These are phyloP conservation scores for Peronospora destructor DNA, from an alignment of 352 stramenopile species.

Conservation along the genomic window DNA sequence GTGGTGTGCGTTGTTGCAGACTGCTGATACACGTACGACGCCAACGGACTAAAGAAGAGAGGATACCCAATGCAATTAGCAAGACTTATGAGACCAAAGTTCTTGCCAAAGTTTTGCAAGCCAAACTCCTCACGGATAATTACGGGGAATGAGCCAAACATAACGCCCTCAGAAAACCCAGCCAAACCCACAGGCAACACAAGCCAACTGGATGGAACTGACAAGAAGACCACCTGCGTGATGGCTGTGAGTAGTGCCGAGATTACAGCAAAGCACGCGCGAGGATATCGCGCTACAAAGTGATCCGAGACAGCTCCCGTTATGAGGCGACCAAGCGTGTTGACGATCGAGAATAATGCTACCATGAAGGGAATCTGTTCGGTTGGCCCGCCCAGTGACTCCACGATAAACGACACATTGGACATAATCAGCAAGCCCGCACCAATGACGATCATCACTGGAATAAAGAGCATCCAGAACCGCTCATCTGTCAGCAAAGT, in stretches of 20 bases:
- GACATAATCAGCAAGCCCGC: conserved; percentile 73
- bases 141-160: conserved; percentile 78
- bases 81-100: conserved; percentile 74
- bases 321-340: conserved; percentile 51
- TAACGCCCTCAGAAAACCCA: conserved; percentile 64
- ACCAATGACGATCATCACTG: conserved; percentile 71
- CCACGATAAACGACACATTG: conserved; percentile 81
- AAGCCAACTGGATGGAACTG: conserved; percentile 35
- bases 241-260: conserved; percentile 43
- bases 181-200: conserved; percentile 51
- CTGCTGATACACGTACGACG: conserved; percentile 64
- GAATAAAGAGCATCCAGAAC: conserved; percentile 75
- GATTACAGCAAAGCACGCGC: conserved; percentile 44
- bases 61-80: conserved; percentile 81
- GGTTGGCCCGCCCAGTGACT: conserved; percentile 51
- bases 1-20: conserved; percentile 14
- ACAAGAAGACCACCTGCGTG: conserved; percentile 52
- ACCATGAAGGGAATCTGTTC: conserved; percentile 73
- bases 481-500: conserved; percentile 43
- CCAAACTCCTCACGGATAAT: conserved; percentile 79
- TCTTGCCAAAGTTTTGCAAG: conserved; percentile 73
- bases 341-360: conserved; percentile 67
- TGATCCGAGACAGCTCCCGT: conserved; percentile 62
- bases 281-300: conserved; percentile 37
- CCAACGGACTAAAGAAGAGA: conserved; percentile 67